These are phyloP conservation scores for Wickerhamiella vanderwaltii DNA, from an alignment of 805 yeast species.

Conservation along the genomic window DNA sequence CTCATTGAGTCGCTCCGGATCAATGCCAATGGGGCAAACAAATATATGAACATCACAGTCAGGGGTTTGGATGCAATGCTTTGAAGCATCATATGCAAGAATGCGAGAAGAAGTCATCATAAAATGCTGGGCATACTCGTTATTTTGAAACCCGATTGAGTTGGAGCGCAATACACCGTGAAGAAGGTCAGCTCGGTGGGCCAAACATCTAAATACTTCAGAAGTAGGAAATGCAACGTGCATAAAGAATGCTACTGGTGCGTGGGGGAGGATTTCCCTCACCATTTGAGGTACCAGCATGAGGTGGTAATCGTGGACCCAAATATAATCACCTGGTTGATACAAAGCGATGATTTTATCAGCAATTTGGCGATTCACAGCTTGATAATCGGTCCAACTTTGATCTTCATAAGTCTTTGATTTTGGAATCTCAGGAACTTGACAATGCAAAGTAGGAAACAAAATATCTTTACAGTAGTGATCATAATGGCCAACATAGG, in stretches of 20 bases:
- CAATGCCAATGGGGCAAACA: constrained; percentile 32
- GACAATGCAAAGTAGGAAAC: constrained; percentile 93
- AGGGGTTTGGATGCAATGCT: constrained; percentile 70
- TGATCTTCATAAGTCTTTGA: constrained; percentile 92
- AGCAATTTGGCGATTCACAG: constrained; percentile 79
- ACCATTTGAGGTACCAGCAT: constrained; percentile 90
- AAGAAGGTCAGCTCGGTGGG: constrained; percentile 66
- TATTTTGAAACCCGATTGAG: constrained; percentile 77
- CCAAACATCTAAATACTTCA: constrained; percentile 88
- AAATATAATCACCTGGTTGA: constrained; percentile 73
- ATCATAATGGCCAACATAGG: constrained; percentile 81
- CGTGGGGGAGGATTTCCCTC: constrained; percentile 60
- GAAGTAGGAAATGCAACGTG: constrained; percentile 93
- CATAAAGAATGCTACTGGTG: constrained; percentile 80
- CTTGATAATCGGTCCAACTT: constrained; percentile 96
- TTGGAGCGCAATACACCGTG: constrained; percentile 84
- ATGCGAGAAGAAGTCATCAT: constrained; percentile 79
- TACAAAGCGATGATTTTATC: constrained; percentile 55
- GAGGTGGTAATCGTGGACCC: constrained; percentile 97
- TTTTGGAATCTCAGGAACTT: constrained; percentile 88
- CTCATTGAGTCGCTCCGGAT: constrained; percentile 34
- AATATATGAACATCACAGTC: constrained; percentile 29
- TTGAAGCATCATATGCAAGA: constrained; percentile 71
- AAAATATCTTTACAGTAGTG: constrained; percentile 87
- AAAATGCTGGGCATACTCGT: constrained; percentile 89